A percentile compares a stretch with the other conserved stretches of the same genome.
These are phyloP conservation scores for Phytophthora constricta DNA, from an alignment of 352 stramenopile species.

Conservation along the genomic window DNA sequence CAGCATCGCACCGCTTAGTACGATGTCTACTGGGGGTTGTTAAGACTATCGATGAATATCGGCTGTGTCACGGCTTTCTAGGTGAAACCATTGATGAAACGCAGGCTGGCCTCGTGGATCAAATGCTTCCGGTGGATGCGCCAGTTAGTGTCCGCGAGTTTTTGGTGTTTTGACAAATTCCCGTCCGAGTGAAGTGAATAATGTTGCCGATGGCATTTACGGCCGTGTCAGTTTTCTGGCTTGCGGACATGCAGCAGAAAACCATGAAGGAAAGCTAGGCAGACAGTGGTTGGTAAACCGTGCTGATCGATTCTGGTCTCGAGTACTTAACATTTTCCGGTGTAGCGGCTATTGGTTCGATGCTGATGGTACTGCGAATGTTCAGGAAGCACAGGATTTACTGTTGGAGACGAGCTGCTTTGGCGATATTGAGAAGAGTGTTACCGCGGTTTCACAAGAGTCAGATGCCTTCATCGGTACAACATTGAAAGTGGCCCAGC, in stretches of 20 bases:
- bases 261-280: neutral
- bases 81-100: neutral
- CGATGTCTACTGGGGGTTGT: constrained; percentile 38
- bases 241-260: neutral
- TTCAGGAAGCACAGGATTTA: constrained; percentile 57
- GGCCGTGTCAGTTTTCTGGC: neutral
- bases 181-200: neutral
- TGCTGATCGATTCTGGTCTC: constrained; percentile 36
- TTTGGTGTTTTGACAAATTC: constrained; percentile 26
- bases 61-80: neutral
- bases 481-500: constrained; percentile 24
- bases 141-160: constrained; percentile 26
- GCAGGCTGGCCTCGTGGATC: neutral
- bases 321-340: constrained; percentile 39
- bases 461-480: neutral
- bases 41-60: constrained; percentile 22
- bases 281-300: constrained; percentile 4
- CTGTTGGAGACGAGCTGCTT: constrained; percentile 43
- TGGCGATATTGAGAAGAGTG: constrained; percentile 23
- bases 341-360: constrained; percentile 56
- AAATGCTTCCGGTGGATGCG: constrained; percentile 3
- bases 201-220: constrained; percentile 4
- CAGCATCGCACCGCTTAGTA: constrained; percentile 18
- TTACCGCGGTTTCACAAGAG: neutral
- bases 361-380: constrained; percentile 20